phyloP scores from a whole-genome alignment of 495 filamentous ascomycete species.

The Immersiella caudata region DNA sequence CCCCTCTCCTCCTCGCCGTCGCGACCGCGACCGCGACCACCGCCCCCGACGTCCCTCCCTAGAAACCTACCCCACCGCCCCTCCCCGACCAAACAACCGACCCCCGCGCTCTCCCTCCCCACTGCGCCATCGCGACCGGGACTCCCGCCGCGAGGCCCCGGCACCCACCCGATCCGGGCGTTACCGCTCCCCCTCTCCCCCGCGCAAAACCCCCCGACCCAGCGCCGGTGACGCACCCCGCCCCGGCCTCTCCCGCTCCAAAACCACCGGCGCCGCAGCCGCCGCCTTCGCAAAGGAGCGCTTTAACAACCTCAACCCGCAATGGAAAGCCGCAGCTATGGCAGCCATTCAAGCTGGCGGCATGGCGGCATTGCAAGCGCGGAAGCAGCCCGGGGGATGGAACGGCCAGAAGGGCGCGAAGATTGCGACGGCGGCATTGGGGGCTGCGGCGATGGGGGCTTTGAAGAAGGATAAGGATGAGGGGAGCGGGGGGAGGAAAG shows the following conservation, averaged over 20 bases:
- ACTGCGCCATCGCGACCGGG: background rate
- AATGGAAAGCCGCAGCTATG: conserved; percentile 38
- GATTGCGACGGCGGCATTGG: conserved; percentile 46
- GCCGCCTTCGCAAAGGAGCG: conserved; percentile 13
- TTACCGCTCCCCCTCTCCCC: background rate
- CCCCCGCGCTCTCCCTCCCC: background rate
- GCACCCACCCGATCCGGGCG: too few relatives aligned
- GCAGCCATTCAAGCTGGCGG: conserved; percentile 48
- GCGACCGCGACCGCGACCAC: conserved; percentile 15
- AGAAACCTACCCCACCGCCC: background rate
- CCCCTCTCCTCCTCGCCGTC: conserved; percentile 2
- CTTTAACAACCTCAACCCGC: conserved; percentile 23
- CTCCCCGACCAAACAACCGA: background rate
- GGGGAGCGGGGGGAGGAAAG: conserved; percentile 2
- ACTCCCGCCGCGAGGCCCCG: background rate
- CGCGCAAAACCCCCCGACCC: background rate
- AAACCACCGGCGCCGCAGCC: conserved; percentile 24
- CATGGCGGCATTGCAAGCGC: conserved; percentile 40
- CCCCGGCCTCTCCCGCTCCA: conserved; percentile 16
- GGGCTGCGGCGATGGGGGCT: conserved; percentile 44
- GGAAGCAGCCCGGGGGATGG: conserved; percentile 47
- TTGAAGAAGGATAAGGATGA: conserved; percentile 24
- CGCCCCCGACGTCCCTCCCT: conserved; percentile 4
- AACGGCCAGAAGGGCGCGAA: conserved; percentile 43
- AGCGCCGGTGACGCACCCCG: background rate